A percentile compares a stretch with the other conserved stretches of the same genome.
Evolutionary conservation across 345 rosid genomes (phyloP).

Genomic region (Lagerstroemia speciosa): DNA sequence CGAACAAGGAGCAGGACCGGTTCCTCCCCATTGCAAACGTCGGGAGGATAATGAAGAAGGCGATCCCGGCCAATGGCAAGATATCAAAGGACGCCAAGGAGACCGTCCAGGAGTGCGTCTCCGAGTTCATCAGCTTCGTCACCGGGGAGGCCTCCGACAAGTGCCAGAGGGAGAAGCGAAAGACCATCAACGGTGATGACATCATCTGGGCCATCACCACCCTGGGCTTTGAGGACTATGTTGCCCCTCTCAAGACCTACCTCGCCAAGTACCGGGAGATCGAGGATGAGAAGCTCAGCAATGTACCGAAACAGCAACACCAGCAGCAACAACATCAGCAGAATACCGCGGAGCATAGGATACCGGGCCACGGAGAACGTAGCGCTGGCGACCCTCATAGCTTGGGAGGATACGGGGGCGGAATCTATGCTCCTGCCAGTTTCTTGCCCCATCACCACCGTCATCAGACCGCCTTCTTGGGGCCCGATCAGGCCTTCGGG

Average conservation of each 20-base stretch:
- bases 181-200: conserved; percentile 73
- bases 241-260: conserved; percentile 45
- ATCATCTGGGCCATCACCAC: conserved; percentile 69
- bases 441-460: conserved; percentile 31
- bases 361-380: conserved; percentile 4
- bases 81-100: conserved; percentile 74
- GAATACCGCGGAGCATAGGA: not conserved
- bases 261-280: conserved; percentile 51
- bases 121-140: conserved; percentile 67
- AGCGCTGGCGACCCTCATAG: not conserved
- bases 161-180: conserved; percentile 63
- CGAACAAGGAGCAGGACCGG: conserved; percentile 56
- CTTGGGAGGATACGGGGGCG: not conserved
- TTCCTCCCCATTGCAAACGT: conserved; percentile 70
- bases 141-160: conserved; percentile 76
- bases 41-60: conserved; percentile 68
- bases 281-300: conserved; percentile 51
- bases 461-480: conserved; percentile 38
- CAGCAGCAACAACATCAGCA: conserved; percentile 19
- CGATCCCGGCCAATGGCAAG: conserved; percentile 53
- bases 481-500: conserved; percentile 41
- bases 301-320: conserved; percentile 47
- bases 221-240: conserved; percentile 63
- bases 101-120: conserved; percentile 71
- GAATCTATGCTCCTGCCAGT: conserved; percentile 6